Evolutionary conservation across 495 filamentous ascomycete species (phyloP).

Genomic region (Pyrenula massariospora): DNA sequence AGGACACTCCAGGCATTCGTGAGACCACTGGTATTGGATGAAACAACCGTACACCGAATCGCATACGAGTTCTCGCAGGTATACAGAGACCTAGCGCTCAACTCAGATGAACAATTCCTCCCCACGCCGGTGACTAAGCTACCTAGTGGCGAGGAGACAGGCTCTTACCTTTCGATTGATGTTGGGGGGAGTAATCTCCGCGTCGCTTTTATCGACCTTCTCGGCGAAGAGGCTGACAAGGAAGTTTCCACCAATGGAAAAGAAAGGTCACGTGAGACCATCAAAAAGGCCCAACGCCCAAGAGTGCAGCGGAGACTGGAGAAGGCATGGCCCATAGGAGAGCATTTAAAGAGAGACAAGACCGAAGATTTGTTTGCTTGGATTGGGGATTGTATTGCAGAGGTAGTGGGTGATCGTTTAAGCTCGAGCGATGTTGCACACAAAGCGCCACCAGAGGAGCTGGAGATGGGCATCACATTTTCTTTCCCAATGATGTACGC

Average conservation of each 20-base stretch:
- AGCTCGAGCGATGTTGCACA: constrained; percentile 26
- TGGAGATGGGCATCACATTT: constrained; percentile 75
- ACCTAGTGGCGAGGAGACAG: constrained; percentile 49
- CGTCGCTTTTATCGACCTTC: constrained; percentile 64
- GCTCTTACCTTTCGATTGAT: constrained; percentile 67
- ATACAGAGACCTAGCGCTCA: constrained; percentile 51
- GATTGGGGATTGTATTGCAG: constrained; percentile 66
- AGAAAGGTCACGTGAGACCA: constrained; percentile 26
- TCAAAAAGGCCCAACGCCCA: constrained; percentile 32
- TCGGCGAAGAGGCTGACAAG: constrained; percentile 33
- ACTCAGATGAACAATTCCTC: constrained; percentile 61
- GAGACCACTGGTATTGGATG: constrained; percentile 25
- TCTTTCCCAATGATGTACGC: constrained; percentile 75
- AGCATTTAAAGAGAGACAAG: constrained; percentile 66
- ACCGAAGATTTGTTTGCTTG: constrained; percentile 66
- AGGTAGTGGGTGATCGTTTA: constrained; percentile 50
- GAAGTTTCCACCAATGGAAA: constrained; percentile 20
- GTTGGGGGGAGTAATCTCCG: constrained; percentile 74
- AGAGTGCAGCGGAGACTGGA: constrained; percentile 52
- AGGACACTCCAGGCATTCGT: constrained; percentile 25
- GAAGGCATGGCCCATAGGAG: constrained; percentile 65
- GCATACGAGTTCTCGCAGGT: constrained; percentile 48
- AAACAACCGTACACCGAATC: constrained; percentile 42
- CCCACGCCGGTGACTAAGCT: constrained; percentile 68
- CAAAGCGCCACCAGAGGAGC: constrained; percentile 34